Percentiles rank a stretch among this genome's conserved stretches.
These are phyloP conservation scores for Brasilioporus rufonigricans DNA, from an alignment of 768 basidiomycete genomes.

Conservation along the genomic window DNA sequence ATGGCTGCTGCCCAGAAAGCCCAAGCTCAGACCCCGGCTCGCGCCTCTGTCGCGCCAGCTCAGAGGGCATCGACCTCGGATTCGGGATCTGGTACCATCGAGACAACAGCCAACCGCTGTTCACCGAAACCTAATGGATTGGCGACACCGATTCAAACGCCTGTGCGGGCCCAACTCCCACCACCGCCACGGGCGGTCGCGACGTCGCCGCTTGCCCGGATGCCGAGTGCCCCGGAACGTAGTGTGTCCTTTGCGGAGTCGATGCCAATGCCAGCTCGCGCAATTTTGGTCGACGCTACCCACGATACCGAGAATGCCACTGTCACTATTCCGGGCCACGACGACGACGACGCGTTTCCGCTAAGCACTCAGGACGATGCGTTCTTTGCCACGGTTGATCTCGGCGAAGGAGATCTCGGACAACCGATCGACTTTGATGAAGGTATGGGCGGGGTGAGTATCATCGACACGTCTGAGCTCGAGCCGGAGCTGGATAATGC, in stretches of 20 bases:
- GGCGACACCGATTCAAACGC: conserved; percentile 37
- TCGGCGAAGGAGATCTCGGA: conserved; percentile 43
- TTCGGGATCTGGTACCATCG: neutral
- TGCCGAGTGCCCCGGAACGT: conserved; percentile 9
- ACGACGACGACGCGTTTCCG: conserved; percentile 39
- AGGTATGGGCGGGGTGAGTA: conserved; percentile 23
- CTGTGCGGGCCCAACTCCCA: conserved; percentile 31
- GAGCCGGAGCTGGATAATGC: neutral
- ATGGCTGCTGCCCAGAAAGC: conserved; percentile 10
- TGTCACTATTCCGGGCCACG: conserved; percentile 28
- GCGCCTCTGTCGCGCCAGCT: neutral
- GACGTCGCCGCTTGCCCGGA: conserved; percentile 15
- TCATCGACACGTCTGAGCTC: conserved; percentile 5
- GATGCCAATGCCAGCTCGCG: neutral
- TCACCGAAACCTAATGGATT: conserved; percentile 18
- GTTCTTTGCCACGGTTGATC: conserved; percentile 56
- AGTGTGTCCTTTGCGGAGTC: conserved; percentile 9
- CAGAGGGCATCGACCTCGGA: neutral
- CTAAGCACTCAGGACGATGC: conserved; percentile 68
- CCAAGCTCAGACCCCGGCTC: conserved; percentile 3
- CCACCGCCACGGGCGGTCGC: conserved; percentile 7
- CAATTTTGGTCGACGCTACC: neutral
- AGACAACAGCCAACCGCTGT: neutral
- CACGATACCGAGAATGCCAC: no score
- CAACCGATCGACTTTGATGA: conserved; percentile 41